Base-by-base conservation (phyloP, 1,139 yeast genomes). In the Blastobotrys arbuscula region DNA sequence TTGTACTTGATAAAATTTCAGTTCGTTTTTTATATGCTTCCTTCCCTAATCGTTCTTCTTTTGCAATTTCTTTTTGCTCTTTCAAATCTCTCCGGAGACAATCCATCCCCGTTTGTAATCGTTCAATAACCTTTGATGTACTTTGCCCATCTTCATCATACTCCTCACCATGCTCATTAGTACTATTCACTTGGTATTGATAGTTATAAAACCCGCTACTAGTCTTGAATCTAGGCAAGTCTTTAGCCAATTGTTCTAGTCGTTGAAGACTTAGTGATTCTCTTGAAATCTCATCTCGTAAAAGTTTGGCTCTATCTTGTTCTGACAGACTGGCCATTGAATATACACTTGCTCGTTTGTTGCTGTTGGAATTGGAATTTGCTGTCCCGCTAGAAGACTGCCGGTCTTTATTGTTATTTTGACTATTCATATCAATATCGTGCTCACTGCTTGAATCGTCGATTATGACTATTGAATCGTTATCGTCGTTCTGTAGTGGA, bases 121-220 rank as follows among this genome's bases (percentile, higher is more conserved):
- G 53, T n/a, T 58, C 61, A 42, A 61, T 59, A 19, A 60, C 65
- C 46, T 54, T 56, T 7, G 60, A 56, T 5, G 63, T 53, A 42
- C 53, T 37, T 23, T 44, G 53, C 41, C 33, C 16, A 23, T 48
- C 46, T 23, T 49, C 54, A 5, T 51, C 50, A 33, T 35, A 42
- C 18, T 40, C 43, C 15, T 15, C 26, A 26, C 28, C 28, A 12
- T 21, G n/a, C 7, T 39, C 13, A 13, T 28, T 15, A 9, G 5
- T 20, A 39, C 33, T 30, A 15, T 42, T 18, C 50, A 38, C 33
- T 45, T 47, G 37, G 45, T 44, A 31, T 38, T 45, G 49, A 44
- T 46, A 34, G 44, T 40, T 34, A 43, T 41, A 31, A 26, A 15
- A 15, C 8, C 24, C 23, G n/a, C n/a, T 2, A 13, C 23, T 35